Evolutionary conservation across 352 stramenopile genomes (phyloP), one percentile per base, ranked within the genome.

Genomic region (Pythium dissotocum): DNA sequence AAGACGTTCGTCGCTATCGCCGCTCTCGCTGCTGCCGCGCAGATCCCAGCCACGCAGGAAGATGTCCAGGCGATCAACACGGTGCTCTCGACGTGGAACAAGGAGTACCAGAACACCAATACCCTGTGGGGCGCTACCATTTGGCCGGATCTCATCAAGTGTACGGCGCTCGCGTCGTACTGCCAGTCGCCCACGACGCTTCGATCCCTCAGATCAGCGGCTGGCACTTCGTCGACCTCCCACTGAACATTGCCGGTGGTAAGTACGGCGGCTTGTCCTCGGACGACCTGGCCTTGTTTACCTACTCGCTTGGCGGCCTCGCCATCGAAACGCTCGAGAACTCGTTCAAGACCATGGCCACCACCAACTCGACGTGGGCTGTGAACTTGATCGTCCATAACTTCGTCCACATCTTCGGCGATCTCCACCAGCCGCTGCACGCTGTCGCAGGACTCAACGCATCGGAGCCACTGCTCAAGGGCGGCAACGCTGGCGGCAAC

Each of bases 191-290:
- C 67, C 9, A 49, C 51, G 18, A 63, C 52, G 21, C 79, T 24
- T 88, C 81, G 2, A 69, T 81, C 56, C 71, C 70, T 21, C 66
- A 62, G 51, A 83, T 82, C 71, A 76, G 75, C 59, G 66, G 76
- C 46, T 89, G 81, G 81, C 81, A 90, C 71, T 90, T 87, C 75
- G 75, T 87, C 54, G 68, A 90, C 57, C 57, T 90, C 24, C 81
- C 81, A 6, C 52, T 78, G 46, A 79, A 88, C 67, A 80, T 85
- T 30, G 77, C 82, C 46, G 77, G 81, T 30, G 58, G 55, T 21
- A 72, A 78, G 58, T 80, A 63, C 64, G 57, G 67, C 18, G 74
- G 70, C 51, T 73, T 82, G 56, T 78, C 28, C 67, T 88, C 21
- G 84, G 85, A 54, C n/a, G 44, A 52, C 44, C 44, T 52, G 14